Conservation (phyloP, 148 eudicot genomes). For the Polygonum aviculare region DNA sequence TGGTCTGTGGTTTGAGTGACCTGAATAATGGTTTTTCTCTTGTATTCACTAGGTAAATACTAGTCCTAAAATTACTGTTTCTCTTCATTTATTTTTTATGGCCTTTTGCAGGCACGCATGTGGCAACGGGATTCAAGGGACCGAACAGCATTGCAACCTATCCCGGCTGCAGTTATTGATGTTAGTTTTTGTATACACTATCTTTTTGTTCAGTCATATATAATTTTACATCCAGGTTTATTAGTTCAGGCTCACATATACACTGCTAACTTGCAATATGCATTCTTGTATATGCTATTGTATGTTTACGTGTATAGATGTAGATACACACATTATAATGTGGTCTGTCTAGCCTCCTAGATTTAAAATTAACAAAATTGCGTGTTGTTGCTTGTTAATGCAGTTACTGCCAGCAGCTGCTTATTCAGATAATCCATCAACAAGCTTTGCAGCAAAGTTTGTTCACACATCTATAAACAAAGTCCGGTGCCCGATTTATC, state of each 20-base stretch:
- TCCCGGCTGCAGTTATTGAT: slow-evolving; percentile 89
- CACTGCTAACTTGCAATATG: background rate
- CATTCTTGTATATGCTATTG: background rate
- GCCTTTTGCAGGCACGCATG: slow-evolving; percentile 55
- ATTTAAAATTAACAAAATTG: background rate
- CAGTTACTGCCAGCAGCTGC: slow-evolving; percentile 93
- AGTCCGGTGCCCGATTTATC: slow-evolving; percentile 86
- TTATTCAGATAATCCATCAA: slow-evolving; percentile 90
- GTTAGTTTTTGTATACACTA: slow-evolving; percentile 35
- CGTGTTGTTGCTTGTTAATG: slow-evolving; percentile 24
- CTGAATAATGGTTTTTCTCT: background rate
- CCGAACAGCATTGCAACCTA: slow-evolving; percentile 76
- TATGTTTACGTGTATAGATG: background rate
- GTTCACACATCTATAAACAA: slow-evolving; percentile 94
- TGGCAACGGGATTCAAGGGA: slow-evolving; percentile 86
- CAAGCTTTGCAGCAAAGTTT: slow-evolving; percentile 91
- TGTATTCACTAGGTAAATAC: background rate
- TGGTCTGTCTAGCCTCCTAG: background rate
- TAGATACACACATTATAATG: background rate
- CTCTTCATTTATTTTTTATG: background rate
- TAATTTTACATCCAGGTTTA: background rate
- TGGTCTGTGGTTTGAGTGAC: background rate
- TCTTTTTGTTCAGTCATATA: background rate
- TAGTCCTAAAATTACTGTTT: background rate
- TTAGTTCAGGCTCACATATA: background rate